Base-by-base conservation (phyloP, 2,329 filamentous ascomycete genomes). In the Paraconiothyrium sp. region DNA sequence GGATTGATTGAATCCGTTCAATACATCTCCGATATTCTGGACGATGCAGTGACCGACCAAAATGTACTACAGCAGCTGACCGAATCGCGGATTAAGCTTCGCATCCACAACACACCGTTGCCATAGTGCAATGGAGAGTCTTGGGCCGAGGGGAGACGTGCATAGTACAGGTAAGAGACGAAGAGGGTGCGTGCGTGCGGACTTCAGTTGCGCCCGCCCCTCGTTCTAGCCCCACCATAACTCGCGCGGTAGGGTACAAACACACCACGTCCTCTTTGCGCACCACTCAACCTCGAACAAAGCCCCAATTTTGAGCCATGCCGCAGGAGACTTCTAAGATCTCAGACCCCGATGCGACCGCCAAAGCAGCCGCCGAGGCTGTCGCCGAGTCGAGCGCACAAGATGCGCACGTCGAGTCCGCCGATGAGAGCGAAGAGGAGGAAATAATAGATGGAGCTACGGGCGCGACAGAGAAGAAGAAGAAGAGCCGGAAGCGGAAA, bases 401-500 rank as follows among this genome's bases (percentile, higher is more conserved):
- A 50, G 64, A 71, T 58, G 67, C 67, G n/a, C 67, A 66, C 54
- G 70, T 72, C 54, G 71, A 72, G 47, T 72, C 72, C 8, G 75
- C 65, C 54, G 69, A 76, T 57, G 73, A 77, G 61, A 76, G 71
- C 72, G 69, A 65, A 66, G 64, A 72, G 63, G 65, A 76, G 67
- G 66, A 62, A 32, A 72, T 65, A 78, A 78, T 73, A 84, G 72
- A 71, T 41, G 72, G 67, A 22, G 71, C 62, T 11, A 70, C 73
- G 60, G 65, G 65, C 22, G 70, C 74, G 14, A 65, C 74, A 59
- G 86, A 88, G 70, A 89, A 89, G 79, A 90, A 89, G 78, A 89
- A 88, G 81, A 88, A 84, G 81, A 88, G 84, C 66, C 89, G 89
- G 82, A 87, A 85, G 77, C 85, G 86, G 79, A 88, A 88, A 81